Percentiles rank a stretch among this genome's conserved stretches.
These are phyloP conservation scores for Neurospora discreta DNA, from an alignment of 495 filamentous ascomycete genomes.

Conservation along the genomic window DNA sequence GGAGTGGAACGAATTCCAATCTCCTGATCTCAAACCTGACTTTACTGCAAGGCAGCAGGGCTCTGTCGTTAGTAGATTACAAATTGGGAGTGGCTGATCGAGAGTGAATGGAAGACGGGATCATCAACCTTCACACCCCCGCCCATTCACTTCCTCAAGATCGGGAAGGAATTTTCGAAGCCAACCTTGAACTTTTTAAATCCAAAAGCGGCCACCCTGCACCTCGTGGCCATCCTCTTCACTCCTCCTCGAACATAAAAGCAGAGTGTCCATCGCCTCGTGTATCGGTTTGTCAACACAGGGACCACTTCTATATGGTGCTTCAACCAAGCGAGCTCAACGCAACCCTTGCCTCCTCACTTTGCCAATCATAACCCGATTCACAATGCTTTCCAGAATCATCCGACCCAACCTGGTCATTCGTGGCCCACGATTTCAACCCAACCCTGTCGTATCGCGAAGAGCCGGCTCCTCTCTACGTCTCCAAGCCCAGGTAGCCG, in stretches of 20 bases:
- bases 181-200: neutral
- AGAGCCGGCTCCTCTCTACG: conserved; percentile 10
- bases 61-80: neutral
- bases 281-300: neutral
- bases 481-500: conserved; percentile 15
- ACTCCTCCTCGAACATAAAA: neutral
- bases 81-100: neutral
- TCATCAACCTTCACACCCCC: neutral
- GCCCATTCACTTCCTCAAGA: neutral
- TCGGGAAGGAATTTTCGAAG: neutral
- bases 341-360: neutral
- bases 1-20: neutral
- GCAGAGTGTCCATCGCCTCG: neutral
- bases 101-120: neutral
- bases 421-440: neutral
- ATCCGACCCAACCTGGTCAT: conserved; percentile 1
- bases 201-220: neutral
- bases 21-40: neutral
- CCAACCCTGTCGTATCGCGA: conserved; percentile 1
- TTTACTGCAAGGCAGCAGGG: neutral
- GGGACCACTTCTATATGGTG: neutral
- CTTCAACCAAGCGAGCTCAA: neutral
- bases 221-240: neutral
- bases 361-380: neutral
- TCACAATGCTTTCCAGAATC: conserved; percentile 7